Evolutionary conservation across 805 yeast species (phyloP).

Genomic region (Kodamaea jinghongensis): DNA sequence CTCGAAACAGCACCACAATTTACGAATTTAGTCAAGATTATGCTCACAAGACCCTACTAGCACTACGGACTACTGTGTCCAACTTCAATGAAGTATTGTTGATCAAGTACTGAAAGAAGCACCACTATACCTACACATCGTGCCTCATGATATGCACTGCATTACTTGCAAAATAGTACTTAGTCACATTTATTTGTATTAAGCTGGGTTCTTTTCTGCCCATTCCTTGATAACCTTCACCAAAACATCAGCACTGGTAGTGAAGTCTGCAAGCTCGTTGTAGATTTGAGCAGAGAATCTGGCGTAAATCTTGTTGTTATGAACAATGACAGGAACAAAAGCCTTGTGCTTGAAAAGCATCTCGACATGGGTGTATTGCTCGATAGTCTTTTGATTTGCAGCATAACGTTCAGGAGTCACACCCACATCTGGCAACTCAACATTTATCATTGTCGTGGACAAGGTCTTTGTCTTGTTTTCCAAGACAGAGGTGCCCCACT

Average conservation of each 20-base stretch:
- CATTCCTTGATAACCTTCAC: conserved; percentile 16
- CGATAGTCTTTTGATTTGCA: conserved; percentile 1
- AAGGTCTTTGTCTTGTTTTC: conserved; percentile 34
- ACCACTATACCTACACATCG: too few species aligned
- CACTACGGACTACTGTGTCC: too few species aligned
- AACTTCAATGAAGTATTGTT: too few species aligned
- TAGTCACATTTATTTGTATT: too few species aligned
- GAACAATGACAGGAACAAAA: conserved; percentile 45
- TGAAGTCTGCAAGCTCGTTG: conserved; percentile 54
- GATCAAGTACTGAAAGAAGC: too few species aligned
- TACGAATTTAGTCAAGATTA: too few species aligned
- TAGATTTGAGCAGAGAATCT: conserved; percentile 64
- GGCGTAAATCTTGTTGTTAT: conserved; percentile 26
- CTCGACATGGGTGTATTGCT: not conserved
- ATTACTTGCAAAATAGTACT: too few species aligned
- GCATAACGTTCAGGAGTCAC: conserved; percentile 10
- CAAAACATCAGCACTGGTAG: conserved; percentile 42
- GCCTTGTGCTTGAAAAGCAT: conserved; percentile 30
- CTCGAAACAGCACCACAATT: too few species aligned
- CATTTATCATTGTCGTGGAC: conserved; percentile 43
- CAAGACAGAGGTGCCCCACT: conserved; percentile 39
- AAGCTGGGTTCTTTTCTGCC: too few species aligned
- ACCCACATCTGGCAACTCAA: conserved; percentile 34
- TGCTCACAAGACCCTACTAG: too few species aligned
- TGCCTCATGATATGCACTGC: too few species aligned